phyloP scores from a whole-genome alignment of 2,329 filamentous ascomycete genomes.

The Cytospora schulzeri region DNA sequence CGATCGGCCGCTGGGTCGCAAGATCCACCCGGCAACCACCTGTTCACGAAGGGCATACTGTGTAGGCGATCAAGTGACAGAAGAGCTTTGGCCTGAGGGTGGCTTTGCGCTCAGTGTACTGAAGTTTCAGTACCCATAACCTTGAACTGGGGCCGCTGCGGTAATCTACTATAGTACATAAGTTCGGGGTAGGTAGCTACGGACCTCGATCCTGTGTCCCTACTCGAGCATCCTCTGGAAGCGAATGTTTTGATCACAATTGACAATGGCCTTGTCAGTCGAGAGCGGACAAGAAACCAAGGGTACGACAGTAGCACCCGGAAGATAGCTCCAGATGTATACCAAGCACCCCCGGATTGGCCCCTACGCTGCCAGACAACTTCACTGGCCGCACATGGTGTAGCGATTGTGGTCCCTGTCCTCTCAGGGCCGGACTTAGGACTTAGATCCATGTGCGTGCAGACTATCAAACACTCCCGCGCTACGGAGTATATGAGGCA shows the following conservation, averaged over 20 bases:
- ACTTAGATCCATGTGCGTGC: neutral
- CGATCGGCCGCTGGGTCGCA: constrained; percentile 10
- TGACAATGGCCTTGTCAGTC: neutral
- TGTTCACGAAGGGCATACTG: neutral
- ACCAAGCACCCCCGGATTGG: constrained; percentile 10
- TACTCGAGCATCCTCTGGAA: neutral
- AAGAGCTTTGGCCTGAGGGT: constrained; percentile 1
- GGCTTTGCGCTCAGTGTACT: constrained; percentile 1
- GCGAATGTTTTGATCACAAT: neutral
- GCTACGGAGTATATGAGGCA: neutral
- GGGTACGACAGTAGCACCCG: constrained; percentile 12
- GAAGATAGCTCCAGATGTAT: constrained; percentile 10
- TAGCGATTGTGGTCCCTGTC: constrained; percentile 18
- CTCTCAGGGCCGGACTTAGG: neutral
- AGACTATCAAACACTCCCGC: constrained; percentile 7
- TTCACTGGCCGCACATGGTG: constrained; percentile 15
- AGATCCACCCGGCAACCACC: neutral
- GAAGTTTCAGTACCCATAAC: neutral
- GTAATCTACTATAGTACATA: neutral
- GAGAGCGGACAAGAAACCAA: neutral
- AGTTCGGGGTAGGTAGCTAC: too few species aligned
- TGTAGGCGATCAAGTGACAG: neutral
- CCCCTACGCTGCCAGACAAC: constrained; percentile 6
- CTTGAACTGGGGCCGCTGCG: neutral
- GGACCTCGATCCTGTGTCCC: neutral